A percentile compares a stretch with the other conserved stretches of the same genome.
Evolutionary conservation across 2,329 filamentous ascomycete species (phyloP).

Genomic region (Aspergillus intermedius): DNA sequence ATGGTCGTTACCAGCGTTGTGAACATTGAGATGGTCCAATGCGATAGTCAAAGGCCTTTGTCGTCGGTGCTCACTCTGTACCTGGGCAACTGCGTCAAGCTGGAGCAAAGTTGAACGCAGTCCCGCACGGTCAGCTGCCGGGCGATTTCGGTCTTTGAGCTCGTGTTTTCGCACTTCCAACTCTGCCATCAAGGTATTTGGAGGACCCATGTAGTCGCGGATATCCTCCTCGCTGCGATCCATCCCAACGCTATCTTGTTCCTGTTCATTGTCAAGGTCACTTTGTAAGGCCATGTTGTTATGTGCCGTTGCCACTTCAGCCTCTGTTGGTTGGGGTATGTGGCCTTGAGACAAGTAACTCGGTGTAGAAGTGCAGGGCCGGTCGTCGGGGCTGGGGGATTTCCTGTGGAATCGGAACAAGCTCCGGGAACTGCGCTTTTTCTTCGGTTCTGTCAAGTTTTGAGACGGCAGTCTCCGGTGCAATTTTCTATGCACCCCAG

Average conservation of each 20-base stretch:
- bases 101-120: slow-evolving; percentile 86
- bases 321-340: slow-evolving; percentile 11
- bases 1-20: slow-evolving; percentile 40
- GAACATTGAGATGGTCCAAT: slow-evolving; percentile 62
- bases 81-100: slow-evolving; percentile 81
- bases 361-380: slow-evolving; percentile 6
- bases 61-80: slow-evolving; percentile 65
- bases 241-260: slow-evolving; percentile 14
- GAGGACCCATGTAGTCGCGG: slow-evolving; percentile 57
- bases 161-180: slow-evolving; percentile 86
- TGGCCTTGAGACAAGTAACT: slow-evolving; percentile 4
- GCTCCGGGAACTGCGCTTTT: slow-evolving; percentile 25
- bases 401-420: slow-evolving; percentile 18
- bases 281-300: slow-evolving; percentile 14
- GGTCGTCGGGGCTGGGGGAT: slow-evolving; percentile 11
- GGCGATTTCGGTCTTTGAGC: slow-evolving; percentile 70
- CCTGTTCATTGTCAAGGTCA: slow-evolving; percentile 9
- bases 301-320: slow-evolving; percentile 13
- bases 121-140: slow-evolving; percentile 64
- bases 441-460: slow-evolving; percentile 19
- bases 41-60: slow-evolving; percentile 75
- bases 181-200: slow-evolving; percentile 87
- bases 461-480: slow-evolving; percentile 23
- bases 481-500: slow-evolving; percentile 63
- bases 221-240: slow-evolving; percentile 41